These are phyloP conservation scores for Fusarium udum DNA, from an alignment of 2,329 filamentous ascomycete genomes.

Conservation along the genomic window DNA sequence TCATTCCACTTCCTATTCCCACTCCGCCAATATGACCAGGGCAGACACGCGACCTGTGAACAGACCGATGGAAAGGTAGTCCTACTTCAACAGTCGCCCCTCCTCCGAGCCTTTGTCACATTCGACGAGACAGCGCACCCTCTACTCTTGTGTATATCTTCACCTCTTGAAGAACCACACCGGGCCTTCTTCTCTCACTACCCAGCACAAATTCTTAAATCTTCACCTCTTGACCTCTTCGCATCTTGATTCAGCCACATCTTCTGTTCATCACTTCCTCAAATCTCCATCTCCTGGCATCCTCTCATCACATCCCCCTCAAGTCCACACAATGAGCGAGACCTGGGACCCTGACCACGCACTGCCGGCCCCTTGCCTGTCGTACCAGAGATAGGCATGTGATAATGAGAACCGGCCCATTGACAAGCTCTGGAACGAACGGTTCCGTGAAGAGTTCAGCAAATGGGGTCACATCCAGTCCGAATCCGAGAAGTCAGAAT, in stretches of 20 bases:
- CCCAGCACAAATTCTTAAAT: too few relatives aligned
- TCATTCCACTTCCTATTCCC: too few relatives aligned
- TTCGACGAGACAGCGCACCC: too few relatives aligned
- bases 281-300: neutral
- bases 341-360: neutral
- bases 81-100: too few relatives aligned
- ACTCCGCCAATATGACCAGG: too few relatives aligned
- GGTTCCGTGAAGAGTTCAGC: neutral
- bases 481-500: neutral
- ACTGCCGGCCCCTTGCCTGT: neutral
- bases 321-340: neutral
- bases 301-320: too few relatives aligned
- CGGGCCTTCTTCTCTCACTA: too few relatives aligned
- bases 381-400: neutral
- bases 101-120: too few relatives aligned
- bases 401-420: neutral
- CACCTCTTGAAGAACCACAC: neutral
- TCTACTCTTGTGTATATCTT: neutral
- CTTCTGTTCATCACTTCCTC: neutral
- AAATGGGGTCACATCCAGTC: neutral
- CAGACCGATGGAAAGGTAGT: too few relatives aligned
- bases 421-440: accelerated
- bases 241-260: too few relatives aligned
- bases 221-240: too few relatives aligned
- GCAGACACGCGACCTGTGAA: too few relatives aligned